A percentile compares a stretch with the other conserved stretches of the same genome.
Conservation (phyloP, 306 rosid genomes). For the barrel medic (Medicago truncatula) region MtrunA17r5.0-ANR NC_053044.1:54566001-54566500, state of each 20-base stretch:
- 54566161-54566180: not conserved
- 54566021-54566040: conserved; percentile 91
- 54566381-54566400: conserved; percentile 81
- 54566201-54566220: not conserved
- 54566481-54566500: not conserved
- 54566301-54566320: not conserved
- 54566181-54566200: not conserved
- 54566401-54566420: conserved; percentile 72
- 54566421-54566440: conserved; percentile 13
- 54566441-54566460: conserved; percentile 19
- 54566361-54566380: conserved; percentile 89
- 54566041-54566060: conserved; percentile 81
- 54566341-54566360: conserved; percentile 90
- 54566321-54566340: conserved; percentile 45
- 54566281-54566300: conserved; percentile 12
- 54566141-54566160: conserved; percentile 52
- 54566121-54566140: conserved; percentile 68
- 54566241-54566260: not conserved
- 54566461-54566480: not conserved
- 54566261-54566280: not conserved
- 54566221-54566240: not conserved
- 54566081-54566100: conserved; percentile 76
- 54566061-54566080: conserved; percentile 68
- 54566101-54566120: conserved; percentile 87
- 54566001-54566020: conserved; percentile 79